Base-by-base conservation (phyloP, 495 filamentous ascomycete genomes). In the Penicillium ochrochloron region DNA sequence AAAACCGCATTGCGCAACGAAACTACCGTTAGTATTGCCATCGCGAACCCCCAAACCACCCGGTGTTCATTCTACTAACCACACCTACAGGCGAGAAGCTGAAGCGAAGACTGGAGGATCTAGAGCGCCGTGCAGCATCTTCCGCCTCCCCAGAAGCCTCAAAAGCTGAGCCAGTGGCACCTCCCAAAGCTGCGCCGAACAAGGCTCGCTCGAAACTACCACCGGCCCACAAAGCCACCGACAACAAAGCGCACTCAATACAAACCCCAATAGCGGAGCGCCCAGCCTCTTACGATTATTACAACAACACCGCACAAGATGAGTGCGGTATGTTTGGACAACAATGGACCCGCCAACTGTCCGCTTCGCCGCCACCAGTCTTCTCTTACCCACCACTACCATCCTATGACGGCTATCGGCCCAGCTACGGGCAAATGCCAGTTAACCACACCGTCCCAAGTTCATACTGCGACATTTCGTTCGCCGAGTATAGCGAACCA, bases 1-100 rank as follows among this genome's bases (percentile, higher is more conserved):
- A 98, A 80, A 98, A 98, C 79, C 87, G 94, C 56, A 98, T 98
- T 79, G 94, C 94, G 48, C 94, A 98, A 80, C 90, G 94, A 62
- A 98, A 98, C 81, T 98, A 98, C 81, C 94, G 94, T 97, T 85
- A 76, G 94, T 33, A 33, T 91, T 23, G 42, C 31, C 12, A 17
- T 7, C 44, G 44, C 19, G 3, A 48, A 11, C 19, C 15, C 14
- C 31, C 33, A 11, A 25, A 31, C n/a, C n/a, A 33, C 15, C n/a
- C 56, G 1, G 9, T 4, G 5, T 34, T 29, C 23, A 14, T 53
- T 6, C 50, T 31, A 31, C 29, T 54, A 29, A 34, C 51, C 23
- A 25, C 7, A 39, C 59, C 31, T 2, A 61, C 75, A 98, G 94
- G 94, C 84, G 97, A 97, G 85, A 99, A 97, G 86, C 87, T 99